A percentile compares a stretch with the other conserved stretches of the same genome.
These are phyloP conservation scores for Allantophomopsis cytisporea DNA, from an alignment of 2,329 filamentous ascomycete genomes.

Conservation along the genomic window DNA sequence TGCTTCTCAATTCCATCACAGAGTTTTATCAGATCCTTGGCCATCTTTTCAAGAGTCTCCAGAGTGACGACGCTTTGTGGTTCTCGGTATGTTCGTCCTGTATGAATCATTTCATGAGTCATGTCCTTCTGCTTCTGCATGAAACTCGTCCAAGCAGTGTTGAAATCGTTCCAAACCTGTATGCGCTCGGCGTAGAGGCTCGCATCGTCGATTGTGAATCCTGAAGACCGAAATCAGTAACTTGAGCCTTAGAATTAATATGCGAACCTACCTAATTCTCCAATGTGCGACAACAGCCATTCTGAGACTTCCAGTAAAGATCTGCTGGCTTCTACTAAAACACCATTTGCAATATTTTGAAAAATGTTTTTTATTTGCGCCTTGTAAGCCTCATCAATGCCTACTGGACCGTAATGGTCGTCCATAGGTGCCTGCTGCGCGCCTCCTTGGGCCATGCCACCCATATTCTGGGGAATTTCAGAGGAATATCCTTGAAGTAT, in stretches of 20 bases:
- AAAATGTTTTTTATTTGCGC: slow-evolving; percentile 41
- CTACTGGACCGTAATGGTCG: slow-evolving; percentile 34
- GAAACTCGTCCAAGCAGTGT: slow-evolving; percentile 76
- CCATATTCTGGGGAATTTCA: slow-evolving; percentile 16
- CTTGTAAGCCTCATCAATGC: slow-evolving; percentile 54
- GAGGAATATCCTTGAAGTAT: not conserved
- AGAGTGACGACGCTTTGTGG: slow-evolving; percentile 51
- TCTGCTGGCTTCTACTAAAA: slow-evolving; percentile 42
- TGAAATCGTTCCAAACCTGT: slow-evolving; percentile 87
- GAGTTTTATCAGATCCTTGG: slow-evolving; percentile 65
- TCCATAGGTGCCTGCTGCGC: slow-evolving; percentile 35
- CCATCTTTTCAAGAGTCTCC: slow-evolving; percentile 64
- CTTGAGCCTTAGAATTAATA: slow-evolving; percentile 5
- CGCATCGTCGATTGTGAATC: slow-evolving; percentile 73
- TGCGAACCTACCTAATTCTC: slow-evolving; percentile 45
- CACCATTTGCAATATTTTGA: slow-evolving; percentile 43
- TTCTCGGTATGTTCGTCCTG: slow-evolving; percentile 40
- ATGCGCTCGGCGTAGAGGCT: slow-evolving; percentile 62
- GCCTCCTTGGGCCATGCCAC: slow-evolving; percentile 28
- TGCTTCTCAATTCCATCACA: slow-evolving; percentile 82
- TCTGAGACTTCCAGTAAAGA: slow-evolving; percentile 48
- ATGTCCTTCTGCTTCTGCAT: slow-evolving; percentile 76
- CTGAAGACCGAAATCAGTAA: slow-evolving; percentile 31
- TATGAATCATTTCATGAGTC: slow-evolving; percentile 37
- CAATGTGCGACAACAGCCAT: slow-evolving; percentile 52